These are phyloP conservation scores for Fistulifera solaris DNA, from an alignment of 108 stramenopile genomes.

Conservation along the genomic window DNA sequence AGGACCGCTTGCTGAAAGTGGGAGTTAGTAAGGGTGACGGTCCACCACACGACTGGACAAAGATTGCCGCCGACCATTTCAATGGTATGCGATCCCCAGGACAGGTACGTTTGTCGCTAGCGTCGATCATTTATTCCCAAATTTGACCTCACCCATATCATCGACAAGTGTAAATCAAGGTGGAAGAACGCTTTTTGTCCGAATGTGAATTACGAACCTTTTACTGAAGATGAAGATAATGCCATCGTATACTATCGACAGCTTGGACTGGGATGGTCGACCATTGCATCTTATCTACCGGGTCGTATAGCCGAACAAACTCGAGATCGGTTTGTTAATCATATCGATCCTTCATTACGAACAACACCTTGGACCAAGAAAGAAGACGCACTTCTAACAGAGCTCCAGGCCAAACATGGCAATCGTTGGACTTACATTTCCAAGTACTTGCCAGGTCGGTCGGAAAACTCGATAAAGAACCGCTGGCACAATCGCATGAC, in stretches of 20 bases:
- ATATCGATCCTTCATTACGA: constrained; percentile 86
- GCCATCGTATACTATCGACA: constrained; percentile 42
- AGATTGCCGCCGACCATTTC: constrained; percentile 22
- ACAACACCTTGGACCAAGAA: constrained; percentile 63
- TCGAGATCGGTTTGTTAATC: constrained; percentile 91
- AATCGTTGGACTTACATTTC: constrained; percentile 85
- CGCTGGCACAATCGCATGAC: constrained; percentile 79
- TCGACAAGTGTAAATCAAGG: constrained; percentile 79
- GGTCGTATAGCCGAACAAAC: constrained; percentile 92
- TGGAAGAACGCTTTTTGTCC: constrained; percentile 85
- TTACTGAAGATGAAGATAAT: constrained; percentile 66
- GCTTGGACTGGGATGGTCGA: constrained; percentile 39
- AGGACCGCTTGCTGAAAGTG: constrained; percentile 21
- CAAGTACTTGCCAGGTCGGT: constrained; percentile 80
- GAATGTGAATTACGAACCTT: constrained; percentile 80
- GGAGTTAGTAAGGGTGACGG: constrained; percentile 9
- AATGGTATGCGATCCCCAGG: neutral
- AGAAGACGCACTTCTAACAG: constrained; percentile 61
- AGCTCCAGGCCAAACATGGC: constrained; percentile 46
- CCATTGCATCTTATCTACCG: constrained; percentile 68
- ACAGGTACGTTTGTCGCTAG: neutral
- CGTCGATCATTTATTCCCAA: no score
- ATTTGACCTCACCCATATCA: constrained; percentile 16
- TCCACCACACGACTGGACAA: constrained; percentile 9
- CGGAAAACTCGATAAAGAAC: constrained; percentile 91